Conservation (phyloP, 352 stramenopile genomes). For the Globisporangium orthogonon region DNA sequence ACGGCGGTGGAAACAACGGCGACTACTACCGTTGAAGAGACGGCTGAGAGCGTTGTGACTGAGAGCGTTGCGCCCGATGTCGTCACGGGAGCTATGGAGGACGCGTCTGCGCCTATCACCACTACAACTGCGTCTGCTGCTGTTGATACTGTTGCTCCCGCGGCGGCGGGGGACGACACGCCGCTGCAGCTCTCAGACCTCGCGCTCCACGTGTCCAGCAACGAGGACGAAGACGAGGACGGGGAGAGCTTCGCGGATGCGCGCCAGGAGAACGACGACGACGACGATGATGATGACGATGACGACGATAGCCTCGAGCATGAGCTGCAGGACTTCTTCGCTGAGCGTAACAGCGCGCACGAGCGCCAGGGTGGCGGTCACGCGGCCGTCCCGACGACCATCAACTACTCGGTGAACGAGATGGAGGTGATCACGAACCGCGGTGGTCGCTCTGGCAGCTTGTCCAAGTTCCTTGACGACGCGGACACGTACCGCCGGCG, state of each 20-base stretch:
- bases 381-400: conserved; percentile 38
- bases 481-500: conserved; percentile 62
- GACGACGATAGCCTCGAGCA: conserved; percentile 16
- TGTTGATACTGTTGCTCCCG: no score
- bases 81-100: not conserved
- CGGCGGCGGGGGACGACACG: conserved; percentile 1
- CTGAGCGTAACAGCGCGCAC: conserved; percentile 5
- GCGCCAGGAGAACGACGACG: conserved; percentile 19
- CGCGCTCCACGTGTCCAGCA: not conserved
- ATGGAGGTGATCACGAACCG: conserved; percentile 83
- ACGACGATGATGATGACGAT: conserved; percentile 24
- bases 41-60: no score
- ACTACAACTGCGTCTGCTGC: not conserved
- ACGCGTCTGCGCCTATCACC: no score
- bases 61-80: not conserved
- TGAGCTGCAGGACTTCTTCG: conserved; percentile 18
- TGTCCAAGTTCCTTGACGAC: conserved; percentile 82
- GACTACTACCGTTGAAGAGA: no score
- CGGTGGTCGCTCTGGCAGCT: conserved; percentile 49
- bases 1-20: not conserved
- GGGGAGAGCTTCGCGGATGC: conserved; percentile 9
- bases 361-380: conserved; percentile 2
- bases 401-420: conserved; percentile 77
- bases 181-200: conserved; percentile 7
- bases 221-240: conserved; percentile 1